Evolutionary conservation across 2,329 filamentous ascomycete genomes (phyloP), one percentile per base, ranked within the genome.

Genomic region (Monilinia vaccinii-corymbosi): DNA sequence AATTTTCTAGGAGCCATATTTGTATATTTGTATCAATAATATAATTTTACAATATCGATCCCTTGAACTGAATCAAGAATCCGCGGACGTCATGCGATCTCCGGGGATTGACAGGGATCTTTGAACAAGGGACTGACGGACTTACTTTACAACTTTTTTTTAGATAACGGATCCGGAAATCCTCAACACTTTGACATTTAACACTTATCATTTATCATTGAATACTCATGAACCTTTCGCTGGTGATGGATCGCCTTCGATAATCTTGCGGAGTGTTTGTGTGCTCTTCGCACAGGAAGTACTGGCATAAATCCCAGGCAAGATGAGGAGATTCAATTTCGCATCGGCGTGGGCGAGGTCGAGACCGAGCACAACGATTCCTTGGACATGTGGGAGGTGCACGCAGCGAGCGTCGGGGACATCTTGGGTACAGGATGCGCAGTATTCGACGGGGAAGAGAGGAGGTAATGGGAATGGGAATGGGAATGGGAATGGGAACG

Each of bases 311-410:
- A 18, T 44, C 51, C 13, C 38, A 53, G 8, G 31, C 32, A 32
- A 47, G 14, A 71, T 71, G 70, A 70, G 67, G 51, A 65, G 63
- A 34, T 55, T 68, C 32, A 67, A 60, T 60, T 34, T 70, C 42
- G 64, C 62, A 53, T 61, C 64, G 23, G 47, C 60, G 25, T 50
- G 50, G 52, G 59, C 44, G 56, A 53, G 49, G 28, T 31, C 57
- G 31, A 53, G 57, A 51, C 28, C 57, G n/a, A 51, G 46, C 13
- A 36, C 25, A 18, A 8, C 42, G 46, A 42, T 53, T 23, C 49
- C 36, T 21, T 69, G 70, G 70, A 70, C 66, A 28, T 71, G 69
- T 60, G 66, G 64, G 48, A 61, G 61, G 52, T 72, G 68, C 58
- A 49, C 63, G 14, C 49, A 56, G n/a, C 11, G 46, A 32, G 56